Evolutionary conservation across 2,329 filamentous ascomycete genomes (phyloP), one percentile per base, ranked within the genome.

Genomic region (Kalmusia sp.): DNA sequence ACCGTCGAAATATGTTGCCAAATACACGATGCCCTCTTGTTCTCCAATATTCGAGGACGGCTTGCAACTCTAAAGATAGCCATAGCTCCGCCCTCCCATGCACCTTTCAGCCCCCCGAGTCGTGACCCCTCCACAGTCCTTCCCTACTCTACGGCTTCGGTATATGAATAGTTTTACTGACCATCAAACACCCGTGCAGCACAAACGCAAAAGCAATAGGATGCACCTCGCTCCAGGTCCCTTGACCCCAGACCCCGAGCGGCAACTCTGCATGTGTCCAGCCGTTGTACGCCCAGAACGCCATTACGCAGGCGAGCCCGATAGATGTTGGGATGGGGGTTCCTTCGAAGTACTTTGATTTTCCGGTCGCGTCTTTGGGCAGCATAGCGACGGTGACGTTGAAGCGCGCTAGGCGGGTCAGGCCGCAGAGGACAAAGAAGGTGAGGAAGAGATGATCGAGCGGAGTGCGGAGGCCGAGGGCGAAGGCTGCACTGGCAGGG

Each of bases 261-360:
- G 95, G 95, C n/a, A 99, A 76, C 52, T 87, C 80, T 21, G 90
- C 87, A 55, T 91, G 82, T 39, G 93, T 83, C 90, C 90, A 93
- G 58, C 89, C 89, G 62, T 91, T 82, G 51, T 83, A 87, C 25
- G 96, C 85, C 89, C 92, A 98, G 77, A 89, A 96, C 25, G 89
- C 91, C 91, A 98, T 96, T 52, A 96, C 67, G 12, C 82, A 86
- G 57, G 91, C 92, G 63, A 96, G 87, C 2, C 83, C 87, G 21
- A 98, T 80, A 21, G 90, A 93, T 3, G 92, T 98, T 1, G 95
- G 95, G 67, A 98, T 97, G 1, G 95, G 95, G 0, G 93, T 96
- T 65, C 95, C 95, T 78, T 99, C 95, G 65, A 99, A 99, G 79
- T 96, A 99, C 70, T 90, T 85, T 54, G 90, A 92, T 80, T 99